phyloP scores from a whole-genome alignment of 2,329 filamentous ascomycete species.

The Fusarium piperis region DNA sequence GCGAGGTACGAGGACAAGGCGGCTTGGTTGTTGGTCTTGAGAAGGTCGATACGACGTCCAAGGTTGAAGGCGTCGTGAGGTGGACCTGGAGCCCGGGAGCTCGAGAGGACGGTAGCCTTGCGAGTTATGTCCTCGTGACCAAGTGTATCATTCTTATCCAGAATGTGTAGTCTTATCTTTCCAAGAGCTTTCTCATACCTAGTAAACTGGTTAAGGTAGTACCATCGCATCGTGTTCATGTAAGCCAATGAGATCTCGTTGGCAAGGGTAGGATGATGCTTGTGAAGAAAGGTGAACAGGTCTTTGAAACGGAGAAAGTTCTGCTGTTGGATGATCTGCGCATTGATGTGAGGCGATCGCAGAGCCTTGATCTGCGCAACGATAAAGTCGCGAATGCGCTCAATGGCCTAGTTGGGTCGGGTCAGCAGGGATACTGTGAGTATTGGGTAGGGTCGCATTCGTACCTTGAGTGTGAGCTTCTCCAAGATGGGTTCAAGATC shows the following conservation, averaged over 20 bases:
- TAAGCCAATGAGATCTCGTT: constrained; percentile 94
- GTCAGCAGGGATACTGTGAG: constrained; percentile 7
- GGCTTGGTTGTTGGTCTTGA: constrained; percentile 76
- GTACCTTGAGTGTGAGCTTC: constrained; percentile 82
- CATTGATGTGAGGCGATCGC: constrained; percentile 94
- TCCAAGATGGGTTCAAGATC: constrained; percentile 88
- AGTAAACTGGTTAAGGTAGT: constrained; percentile 90
- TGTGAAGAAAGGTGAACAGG: constrained; percentile 84
- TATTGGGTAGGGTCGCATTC: constrained; percentile 7
- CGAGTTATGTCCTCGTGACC: constrained; percentile 79
- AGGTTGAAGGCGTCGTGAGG: constrained; percentile 90
- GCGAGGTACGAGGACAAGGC: constrained; percentile 89
- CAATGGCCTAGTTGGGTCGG: constrained; percentile 70
- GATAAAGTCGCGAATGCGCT: constrained; percentile 92
- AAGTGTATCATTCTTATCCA: constrained; percentile 86
- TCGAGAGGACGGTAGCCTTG: constrained; percentile 68
- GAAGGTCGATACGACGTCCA: constrained; percentile 83
- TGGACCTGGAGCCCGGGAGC: constrained; percentile 57
- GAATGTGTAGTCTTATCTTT: constrained; percentile 82
- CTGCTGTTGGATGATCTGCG: constrained; percentile 95
- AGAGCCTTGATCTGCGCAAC: constrained; percentile 95
- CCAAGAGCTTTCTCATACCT: constrained; percentile 86
- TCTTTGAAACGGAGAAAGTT: constrained; percentile 90
- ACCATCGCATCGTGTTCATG: constrained; percentile 99
- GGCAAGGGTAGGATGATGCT: constrained; percentile 82